Evolutionary conservation across 1,284 basidiomycete genomes (phyloP), one percentile per base, ranked within the genome.

Genomic region (Chondrostereum purpureum): DNA sequence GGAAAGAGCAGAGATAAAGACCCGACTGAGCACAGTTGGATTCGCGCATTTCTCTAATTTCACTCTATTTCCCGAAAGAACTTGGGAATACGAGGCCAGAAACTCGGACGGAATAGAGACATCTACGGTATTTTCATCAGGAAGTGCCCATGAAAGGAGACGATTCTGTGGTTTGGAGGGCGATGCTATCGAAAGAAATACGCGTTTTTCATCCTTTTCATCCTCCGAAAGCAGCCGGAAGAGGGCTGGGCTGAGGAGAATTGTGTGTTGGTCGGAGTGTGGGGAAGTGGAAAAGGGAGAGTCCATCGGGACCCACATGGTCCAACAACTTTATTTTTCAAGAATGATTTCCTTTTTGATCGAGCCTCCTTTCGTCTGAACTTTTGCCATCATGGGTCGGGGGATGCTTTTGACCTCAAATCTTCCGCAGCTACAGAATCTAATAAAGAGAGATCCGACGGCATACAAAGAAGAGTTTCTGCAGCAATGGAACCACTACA

Each of bases 401-500:
- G 82, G 81, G 17, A 64, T 80, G 34, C 68, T 83, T 17, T 70
- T 87, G 44, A 80, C 82, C 21, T 75, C 83, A 13, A 87, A 88
- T 55, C 70, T 88, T 10, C 83, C 84, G 0, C 85, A 88, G 55
- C 70, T 99, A 14, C 96, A 99, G 63, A 98, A 98, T 61, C 75
- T 99, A 48, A 93, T 99, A 64, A 99, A 96, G 67, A 79, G 96
- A 46, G 92, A 97, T 61, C 90, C 95, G 2, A 66, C 73, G 5
- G 87, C 81, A 0, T 99, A 99, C 72, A 87, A 83, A 60, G 94
- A 98, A 55, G 96, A 99, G 58, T 99, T 99, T 59, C 63, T 93
- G n/a, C 92, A 94, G 53, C 96, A 99, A 74, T 98, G 93, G 88
- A 92, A 93, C 54, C 93, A 98, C 63, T 98, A 93, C 67, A 81